phyloP scores from a whole-genome alignment of 192 early-diverging fungal species.

The Dissophora globulifera region DNA sequence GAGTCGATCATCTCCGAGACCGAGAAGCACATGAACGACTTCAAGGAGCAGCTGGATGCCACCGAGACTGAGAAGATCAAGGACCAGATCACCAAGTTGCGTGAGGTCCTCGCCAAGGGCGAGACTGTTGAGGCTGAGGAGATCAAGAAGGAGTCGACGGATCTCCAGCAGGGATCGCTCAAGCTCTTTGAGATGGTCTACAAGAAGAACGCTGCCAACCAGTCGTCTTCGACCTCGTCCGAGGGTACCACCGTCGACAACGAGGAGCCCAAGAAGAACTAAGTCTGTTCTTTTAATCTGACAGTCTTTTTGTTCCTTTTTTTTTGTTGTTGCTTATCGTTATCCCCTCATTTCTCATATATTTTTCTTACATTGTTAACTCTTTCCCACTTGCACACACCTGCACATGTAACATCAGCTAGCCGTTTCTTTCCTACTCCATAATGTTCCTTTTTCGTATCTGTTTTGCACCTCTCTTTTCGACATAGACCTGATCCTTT shows the following conservation, averaged over 20 bases:
- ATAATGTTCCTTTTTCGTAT: conserved; percentile 5
- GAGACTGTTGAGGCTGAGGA: conserved; percentile 75
- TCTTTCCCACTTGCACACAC: background rate
- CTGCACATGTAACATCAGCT: conserved; percentile 29
- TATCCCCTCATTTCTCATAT: conserved; percentile 6
- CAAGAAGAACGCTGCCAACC: conserved; percentile 72
- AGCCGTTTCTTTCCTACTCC: background rate
- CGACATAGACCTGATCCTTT: conserved; percentile 3
- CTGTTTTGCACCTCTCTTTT: conserved; percentile 17
- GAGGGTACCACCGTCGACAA: conserved; percentile 48
- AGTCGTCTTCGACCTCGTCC: conserved; percentile 26
- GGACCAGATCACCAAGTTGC: conserved; percentile 81
- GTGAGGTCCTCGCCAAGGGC: conserved; percentile 80
- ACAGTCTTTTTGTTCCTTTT: conserved; percentile 1
- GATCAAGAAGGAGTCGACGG: conserved; percentile 88
- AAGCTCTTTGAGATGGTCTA: conserved; percentile 99
- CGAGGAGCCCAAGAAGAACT: conserved; percentile 53
- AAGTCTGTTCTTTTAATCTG: no score
- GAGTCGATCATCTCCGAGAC: conserved; percentile 92
- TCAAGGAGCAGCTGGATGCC: conserved; percentile 95
- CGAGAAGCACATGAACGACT: conserved; percentile 94
- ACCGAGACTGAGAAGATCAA: conserved; percentile 89
- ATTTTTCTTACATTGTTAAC: background rate
- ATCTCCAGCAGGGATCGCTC: conserved; percentile 86
- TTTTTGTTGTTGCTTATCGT: conserved; percentile 6